Percentiles rank a stretch among this genome's conserved stretches.
phyloP scores from a whole-genome alignment of 1,284 basidiomycete genomes.

The Xanthoconium separans region DNA sequence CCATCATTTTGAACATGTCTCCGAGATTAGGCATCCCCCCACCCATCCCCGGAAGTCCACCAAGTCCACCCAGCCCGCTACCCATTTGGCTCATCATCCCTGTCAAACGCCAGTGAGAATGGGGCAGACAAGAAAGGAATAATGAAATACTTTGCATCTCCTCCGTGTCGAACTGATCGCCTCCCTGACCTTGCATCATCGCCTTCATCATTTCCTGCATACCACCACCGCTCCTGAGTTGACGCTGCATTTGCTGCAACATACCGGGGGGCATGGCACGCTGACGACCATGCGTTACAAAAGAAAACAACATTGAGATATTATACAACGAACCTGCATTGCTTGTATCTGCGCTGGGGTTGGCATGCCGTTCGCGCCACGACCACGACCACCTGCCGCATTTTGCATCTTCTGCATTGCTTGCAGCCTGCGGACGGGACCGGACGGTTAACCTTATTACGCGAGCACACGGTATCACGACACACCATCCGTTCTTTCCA shows the following conservation, averaged over 20 bases:
- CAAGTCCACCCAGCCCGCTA: conserved; percentile 54
- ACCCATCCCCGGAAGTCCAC: conserved; percentile 43
- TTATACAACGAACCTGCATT: conserved; percentile 66
- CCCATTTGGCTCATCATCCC: conserved; percentile 91
- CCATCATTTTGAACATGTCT: conserved; percentile 86
- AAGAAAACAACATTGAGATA: conserved; percentile 1
- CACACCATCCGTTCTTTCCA: conserved; percentile 90
- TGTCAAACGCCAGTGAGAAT: conserved; percentile 29
- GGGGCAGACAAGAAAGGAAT: conserved; percentile 1
- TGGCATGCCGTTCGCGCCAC: conserved; percentile 84
- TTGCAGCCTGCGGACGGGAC: conserved; percentile 55
- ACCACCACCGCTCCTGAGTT: conserved; percentile 80
- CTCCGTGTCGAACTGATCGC: conserved; percentile 80
- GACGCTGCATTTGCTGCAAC: conserved; percentile 81
- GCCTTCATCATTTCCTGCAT: conserved; percentile 96
- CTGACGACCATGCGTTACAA: conserved; percentile 37
- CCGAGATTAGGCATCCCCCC: conserved; percentile 64
- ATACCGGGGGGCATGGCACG: conserved; percentile 88
- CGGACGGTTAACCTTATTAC: conserved; percentile 1
- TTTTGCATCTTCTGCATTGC: conserved; percentile 90
- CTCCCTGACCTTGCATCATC: conserved; percentile 90
- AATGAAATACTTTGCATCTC: conserved; percentile 75
- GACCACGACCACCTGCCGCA: conserved; percentile 80
- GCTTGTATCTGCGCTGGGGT: conserved; percentile 90
- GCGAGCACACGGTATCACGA: conserved; percentile 16